Evolutionary conservation across 441 rosid species (phyloP), one percentile per base, ranked within the genome.

Genomic region (Brassica hybrid): DNA sequence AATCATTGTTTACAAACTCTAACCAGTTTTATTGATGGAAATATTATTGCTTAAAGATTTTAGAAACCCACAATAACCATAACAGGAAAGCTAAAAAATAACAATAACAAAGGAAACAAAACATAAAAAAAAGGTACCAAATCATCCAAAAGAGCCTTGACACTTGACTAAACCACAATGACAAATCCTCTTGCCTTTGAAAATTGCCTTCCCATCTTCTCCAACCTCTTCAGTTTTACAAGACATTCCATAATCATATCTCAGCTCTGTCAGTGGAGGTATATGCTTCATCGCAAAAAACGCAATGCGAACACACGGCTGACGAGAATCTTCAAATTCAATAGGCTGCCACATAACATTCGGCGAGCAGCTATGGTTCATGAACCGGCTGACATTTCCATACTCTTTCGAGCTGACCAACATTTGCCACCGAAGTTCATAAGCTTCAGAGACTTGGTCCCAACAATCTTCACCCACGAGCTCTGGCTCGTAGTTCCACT

Each of bases 331-430:
- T 56, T 73, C 80, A 54, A 7, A 63, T 6, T 74, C 43, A 61
- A 87, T 36, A 5, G 81, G 86, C 76, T 87, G 89, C 88, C 91
- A 87, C 36, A 80, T 74, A 23, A 87, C 84, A 75, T 81, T 87
- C 0, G 87, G 84, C 8, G 76, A 60, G 75, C 91, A 84, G 61
- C 89, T 84, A n/a, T 87, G 86, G 52, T 87, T 87, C 79, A 87
- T 81, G 56, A 87, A 85, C 57, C 87, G 76, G 65, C 83, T 84
- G 3, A 85, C 85, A 41, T 87, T 87, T 0, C 88, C 91, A 17
- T 11, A 9, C 2, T 34, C 54, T 30, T 67, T 84, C 0, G 83
- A 78, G 64, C 74, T 83, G 45, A 85, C 77, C 56, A 59, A 9
- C 1, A 45, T 41, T 9, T 10, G 52, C 5, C 13, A 17, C 1